These are phyloP conservation scores for Leccinum pachyderme DNA, from an alignment of 1,284 basidiomycete species.

Conservation along the genomic window DNA sequence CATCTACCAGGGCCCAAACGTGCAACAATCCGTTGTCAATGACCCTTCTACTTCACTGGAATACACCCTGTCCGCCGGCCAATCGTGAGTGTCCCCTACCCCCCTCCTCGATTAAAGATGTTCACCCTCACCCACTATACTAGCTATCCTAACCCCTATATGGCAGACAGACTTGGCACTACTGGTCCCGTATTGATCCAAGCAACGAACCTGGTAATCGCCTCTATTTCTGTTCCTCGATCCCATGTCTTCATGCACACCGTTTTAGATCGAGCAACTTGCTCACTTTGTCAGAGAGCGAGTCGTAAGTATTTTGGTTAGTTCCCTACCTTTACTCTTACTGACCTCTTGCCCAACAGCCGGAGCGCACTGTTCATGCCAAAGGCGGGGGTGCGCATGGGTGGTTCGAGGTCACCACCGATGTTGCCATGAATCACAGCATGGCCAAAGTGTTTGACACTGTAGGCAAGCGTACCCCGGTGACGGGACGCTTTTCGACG, in stretches of 20 bases:
- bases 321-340: not conserved
- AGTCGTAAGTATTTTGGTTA: conserved; percentile 19
- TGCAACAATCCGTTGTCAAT: conserved; percentile 16
- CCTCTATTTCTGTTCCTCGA: not conserved
- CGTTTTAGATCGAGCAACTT: conserved; percentile 41
- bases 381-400: conserved; percentile 57
- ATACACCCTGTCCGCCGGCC: conserved; percentile 19
- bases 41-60: conserved; percentile 20
- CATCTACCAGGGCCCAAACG: conserved; percentile 19
- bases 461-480: conserved; percentile 22
- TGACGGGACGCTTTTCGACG: conserved; percentile 23
- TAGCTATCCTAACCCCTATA: conserved; percentile 24
- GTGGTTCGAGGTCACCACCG: conserved; percentile 43
- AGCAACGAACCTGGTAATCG: conserved; percentile 17
- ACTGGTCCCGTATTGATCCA: conserved; percentile 18
- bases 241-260: not conserved
- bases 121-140: not conserved
- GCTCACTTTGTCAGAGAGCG: conserved; percentile 61
- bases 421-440: conserved; percentile 44
- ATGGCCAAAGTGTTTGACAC: conserved; percentile 21
- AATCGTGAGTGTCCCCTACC: conserved; percentile 11
- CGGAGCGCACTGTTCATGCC: conserved; percentile 42
- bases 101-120: not conserved
- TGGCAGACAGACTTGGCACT: conserved; percentile 18
- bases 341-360: conserved; percentile 13